Conservation (phyloP, 2,329 filamentous ascomycete genomes). For the Fusarium sp. region DNA sequence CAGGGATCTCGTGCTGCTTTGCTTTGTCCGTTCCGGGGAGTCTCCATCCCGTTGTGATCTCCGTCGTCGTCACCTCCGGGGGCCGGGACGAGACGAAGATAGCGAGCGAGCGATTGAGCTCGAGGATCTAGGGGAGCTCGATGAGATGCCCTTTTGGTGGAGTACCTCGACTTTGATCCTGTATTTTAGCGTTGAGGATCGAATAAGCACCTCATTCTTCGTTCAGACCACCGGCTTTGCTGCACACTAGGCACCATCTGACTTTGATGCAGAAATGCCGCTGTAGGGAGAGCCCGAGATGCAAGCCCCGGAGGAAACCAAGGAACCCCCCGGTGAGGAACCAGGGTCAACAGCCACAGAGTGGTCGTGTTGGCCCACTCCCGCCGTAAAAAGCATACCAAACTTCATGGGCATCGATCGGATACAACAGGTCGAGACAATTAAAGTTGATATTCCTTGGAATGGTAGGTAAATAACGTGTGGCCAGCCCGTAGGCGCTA, state of each 20-base stretch:
- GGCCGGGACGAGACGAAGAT: conserved; percentile 20
- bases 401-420: not conserved
- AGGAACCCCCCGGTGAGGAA: conserved; percentile 33
- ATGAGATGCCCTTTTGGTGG: conserved; percentile 1
- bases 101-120: conserved; percentile 1
- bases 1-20: conserved; percentile 34
- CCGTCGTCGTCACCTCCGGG: conserved; percentile 34
- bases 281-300: conserved; percentile 36
- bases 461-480: conserved; percentile 36
- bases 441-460: conserved; percentile 26
- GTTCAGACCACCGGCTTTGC: conserved; percentile 2
- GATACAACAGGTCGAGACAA: not conserved
- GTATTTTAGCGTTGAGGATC: not conserved
- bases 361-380: conserved; percentile 18
- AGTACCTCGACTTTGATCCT: conserved; percentile 17
- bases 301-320: conserved; percentile 33
- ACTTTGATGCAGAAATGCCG: conserved; percentile 27
- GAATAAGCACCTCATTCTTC: conserved; percentile 10
- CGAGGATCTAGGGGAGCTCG: conserved; percentile 2
- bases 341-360: conserved; percentile 25
- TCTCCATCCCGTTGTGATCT: conserved; percentile 33
- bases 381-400: not conserved
- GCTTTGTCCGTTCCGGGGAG: conserved; percentile 30
- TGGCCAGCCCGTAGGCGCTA: conserved; percentile 37
- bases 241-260: conserved; percentile 9